Base-by-base conservation (phyloP, 179 eudicot species). In the Patellifolia procumbens region DNA sequence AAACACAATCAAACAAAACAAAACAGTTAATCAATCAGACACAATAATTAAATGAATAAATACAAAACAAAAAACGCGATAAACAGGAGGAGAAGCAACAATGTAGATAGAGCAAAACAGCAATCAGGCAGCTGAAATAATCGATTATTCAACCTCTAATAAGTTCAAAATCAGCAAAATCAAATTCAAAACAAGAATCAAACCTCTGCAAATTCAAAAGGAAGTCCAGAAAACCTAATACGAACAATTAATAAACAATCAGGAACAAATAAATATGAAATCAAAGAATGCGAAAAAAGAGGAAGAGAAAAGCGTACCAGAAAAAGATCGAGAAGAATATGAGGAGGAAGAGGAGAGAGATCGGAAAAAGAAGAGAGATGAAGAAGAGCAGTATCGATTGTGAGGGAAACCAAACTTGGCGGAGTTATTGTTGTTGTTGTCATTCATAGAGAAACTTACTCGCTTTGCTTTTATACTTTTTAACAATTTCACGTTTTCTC, bases 301-400 rank as follows among this genome's bases (percentile, higher is more conserved):
- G 55, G 58, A 42, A 64, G 61, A 7, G 35, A 43, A 43, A 63
- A 65, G 34, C 32, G 32, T 81, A 91, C 96, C 87, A 56, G 70
- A 45, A 92, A 86, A 83, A 91, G 91, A 4, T 92, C 91, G 77
- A 87, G 49, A 49, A 92, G 96, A 60, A 92, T 86, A 80, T 91
- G 97, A 49, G 86, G 86, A 70, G 97, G 96, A 39, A 92, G 78
- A 49, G 74, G 76, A 49, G 96, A 91, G 74, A 91, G 90, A 84
- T 92, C 96, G 16, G 91, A 85, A 73, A 88, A 74, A 63, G 80
- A 73, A 67, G 92, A 77, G 79, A 91, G 83, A 74, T 89, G 85
- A 56, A 80, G 68, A 49, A 91, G 28, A 24, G 96, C 91, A 48
- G 91, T 71, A 71, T 92, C 88, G 39, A 92, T 88, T 59, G 96